phyloP scores from a whole-genome alignment of 768 basidiomycete genomes.

The Lentinula lateritia region DNA sequence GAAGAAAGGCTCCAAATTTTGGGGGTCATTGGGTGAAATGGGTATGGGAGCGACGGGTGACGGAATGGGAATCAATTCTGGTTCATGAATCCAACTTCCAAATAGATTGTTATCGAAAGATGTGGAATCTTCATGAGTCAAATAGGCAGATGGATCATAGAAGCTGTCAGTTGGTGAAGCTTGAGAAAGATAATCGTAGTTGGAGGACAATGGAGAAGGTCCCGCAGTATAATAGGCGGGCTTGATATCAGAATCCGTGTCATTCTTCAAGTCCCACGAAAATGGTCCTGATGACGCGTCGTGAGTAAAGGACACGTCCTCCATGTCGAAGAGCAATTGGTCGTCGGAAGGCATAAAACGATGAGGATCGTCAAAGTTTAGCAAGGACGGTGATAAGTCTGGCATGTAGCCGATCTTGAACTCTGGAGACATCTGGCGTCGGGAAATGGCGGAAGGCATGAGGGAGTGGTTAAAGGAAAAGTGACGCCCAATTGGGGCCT shows the following conservation, averaged over 20 bases:
- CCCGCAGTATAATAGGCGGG: conserved; percentile 30
- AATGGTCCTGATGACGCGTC: conserved; percentile 18
- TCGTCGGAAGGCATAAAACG: conserved; percentile 28
- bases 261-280: conserved; percentile 30
- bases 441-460: conserved; percentile 35
- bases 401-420: conserved; percentile 3
- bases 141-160: conserved; percentile 33
- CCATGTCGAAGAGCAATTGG: conserved; percentile 58
- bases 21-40: conserved; percentile 28
- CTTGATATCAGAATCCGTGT: conserved; percentile 34
- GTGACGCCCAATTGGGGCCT: conserved; percentile 17
- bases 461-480: conserved; percentile 20
- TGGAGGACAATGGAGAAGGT: conserved; percentile 9
- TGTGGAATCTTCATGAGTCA: conserved; percentile 35
- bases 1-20: conserved; percentile 39
- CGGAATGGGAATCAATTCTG: conserved; percentile 38
- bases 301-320: conserved; percentile 27
- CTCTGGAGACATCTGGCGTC: conserved; percentile 26
- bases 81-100: conserved; percentile 63
- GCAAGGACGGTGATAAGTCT: conserved; percentile 16
- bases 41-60: conserved; percentile 61
- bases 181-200: conserved; percentile 27
- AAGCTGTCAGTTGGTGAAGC: conserved; percentile 32
- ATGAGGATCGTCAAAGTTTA: conserved; percentile 29
- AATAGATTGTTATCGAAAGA: conserved; percentile 40